phyloP scores from a whole-genome alignment of 768 basidiomycete genomes.

The Flagelloscypha sp. region DNA sequence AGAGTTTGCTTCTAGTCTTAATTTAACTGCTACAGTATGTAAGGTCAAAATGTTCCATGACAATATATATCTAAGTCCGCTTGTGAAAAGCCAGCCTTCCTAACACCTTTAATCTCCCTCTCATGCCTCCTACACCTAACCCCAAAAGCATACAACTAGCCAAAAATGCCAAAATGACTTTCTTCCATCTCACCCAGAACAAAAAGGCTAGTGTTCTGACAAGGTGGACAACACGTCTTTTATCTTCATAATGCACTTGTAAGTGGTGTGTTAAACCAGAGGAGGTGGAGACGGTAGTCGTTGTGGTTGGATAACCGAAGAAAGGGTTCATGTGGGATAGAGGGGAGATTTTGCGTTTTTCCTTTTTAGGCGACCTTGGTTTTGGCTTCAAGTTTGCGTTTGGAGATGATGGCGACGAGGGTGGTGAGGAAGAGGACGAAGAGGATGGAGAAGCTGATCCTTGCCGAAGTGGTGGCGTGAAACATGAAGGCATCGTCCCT shows the following conservation, averaged over 20 bases:
- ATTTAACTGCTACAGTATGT: too few species aligned
- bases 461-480: conserved; percentile 11
- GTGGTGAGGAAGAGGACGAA: conserved; percentile 10
- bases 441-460: conserved; percentile 3
- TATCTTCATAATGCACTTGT: too few species aligned
- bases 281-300: conserved; percentile 21
- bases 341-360: too few species aligned
- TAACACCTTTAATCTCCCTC: too few species aligned
- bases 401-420: conserved; percentile 18
- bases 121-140: conserved; percentile 19
- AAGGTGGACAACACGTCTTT: too few species aligned
- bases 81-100: too few species aligned
- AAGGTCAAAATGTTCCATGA: too few species aligned
- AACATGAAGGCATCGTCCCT: conserved; percentile 41
- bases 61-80: too few species aligned
- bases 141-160: conserved; percentile 20
- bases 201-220: conserved; percentile 50
- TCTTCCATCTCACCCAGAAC: conserved; percentile 62
- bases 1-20: too few species aligned
- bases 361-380: conserved; percentile 5
- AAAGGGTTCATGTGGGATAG: conserved; percentile 64
- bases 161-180: conserved; percentile 29
- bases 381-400: conserved; percentile 1
- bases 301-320: conserved; percentile 71
- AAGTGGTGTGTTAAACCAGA: too few species aligned